These are phyloP conservation scores for Metschnikowia dekortorum DNA, from an alignment of 805 yeast species.

Conservation along the genomic window DNA sequence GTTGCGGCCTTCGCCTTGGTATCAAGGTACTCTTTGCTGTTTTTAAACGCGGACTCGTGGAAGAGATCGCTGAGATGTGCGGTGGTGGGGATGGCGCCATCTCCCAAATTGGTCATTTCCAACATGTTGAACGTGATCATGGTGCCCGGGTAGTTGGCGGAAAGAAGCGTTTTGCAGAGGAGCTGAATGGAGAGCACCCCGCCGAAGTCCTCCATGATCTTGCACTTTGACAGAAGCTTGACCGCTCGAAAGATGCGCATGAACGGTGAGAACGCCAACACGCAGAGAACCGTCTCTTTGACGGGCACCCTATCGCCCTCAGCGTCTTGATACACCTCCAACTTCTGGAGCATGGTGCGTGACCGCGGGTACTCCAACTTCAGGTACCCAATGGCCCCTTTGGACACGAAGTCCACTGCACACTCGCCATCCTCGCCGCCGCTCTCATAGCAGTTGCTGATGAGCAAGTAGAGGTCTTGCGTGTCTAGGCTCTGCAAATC, in stretches of 20 bases:
- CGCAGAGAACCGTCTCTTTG: constrained; percentile 22
- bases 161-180: constrained; percentile 29
- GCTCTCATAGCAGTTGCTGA: constrained; percentile 19
- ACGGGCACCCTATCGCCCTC: constrained; percentile 12
- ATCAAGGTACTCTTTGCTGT: constrained; percentile 12
- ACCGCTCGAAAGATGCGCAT: constrained; percentile 32
- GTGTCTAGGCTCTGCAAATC: constrained; percentile 37
- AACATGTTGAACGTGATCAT: constrained; percentile 38
- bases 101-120: constrained; percentile 20
- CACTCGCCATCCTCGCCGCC: constrained; percentile 20
- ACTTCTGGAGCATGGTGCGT: constrained; percentile 55
- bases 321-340: constrained; percentile 34
- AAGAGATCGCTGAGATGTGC: constrained; percentile 21
- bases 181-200: constrained; percentile 38
- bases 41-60: constrained; percentile 25
- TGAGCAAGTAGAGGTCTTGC: constrained; percentile 27
- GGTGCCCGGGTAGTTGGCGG: constrained; percentile 32
- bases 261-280: constrained; percentile 32
- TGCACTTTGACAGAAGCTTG: constrained; percentile 36
- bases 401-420: constrained; percentile 55
- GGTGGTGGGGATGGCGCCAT: constrained; percentile 9
- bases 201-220: constrained; percentile 31
- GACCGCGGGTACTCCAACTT: constrained; percentile 64
- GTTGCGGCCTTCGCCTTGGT: background rate
- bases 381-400: constrained; percentile 70